A percentile compares a stretch with the other conserved stretches of the same genome.
phyloP scores from a whole-genome alignment of 2,329 filamentous ascomycete species.

The Bipolaris oryzae region DNA sequence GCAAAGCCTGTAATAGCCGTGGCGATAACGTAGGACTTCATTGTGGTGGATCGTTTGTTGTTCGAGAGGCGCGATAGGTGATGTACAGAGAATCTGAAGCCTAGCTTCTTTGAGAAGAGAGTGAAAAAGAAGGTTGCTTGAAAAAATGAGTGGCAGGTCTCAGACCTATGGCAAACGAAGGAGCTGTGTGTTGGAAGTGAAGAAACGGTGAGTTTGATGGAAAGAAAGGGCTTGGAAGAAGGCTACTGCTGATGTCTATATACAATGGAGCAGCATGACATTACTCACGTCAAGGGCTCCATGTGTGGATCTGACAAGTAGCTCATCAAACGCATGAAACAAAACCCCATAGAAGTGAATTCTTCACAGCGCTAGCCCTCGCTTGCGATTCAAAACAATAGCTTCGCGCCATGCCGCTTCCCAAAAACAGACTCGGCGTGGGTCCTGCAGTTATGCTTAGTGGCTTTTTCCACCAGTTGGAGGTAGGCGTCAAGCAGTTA shows the following conservation, averaged over 20 bases:
- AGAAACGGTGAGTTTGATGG: conserved; percentile 29
- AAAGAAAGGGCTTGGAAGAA: conserved; percentile 3
- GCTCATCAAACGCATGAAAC: conserved; percentile 49
- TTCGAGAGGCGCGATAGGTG: conserved; percentile 14
- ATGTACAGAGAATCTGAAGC: conserved; percentile 36
- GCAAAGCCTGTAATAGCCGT: conserved; percentile 52
- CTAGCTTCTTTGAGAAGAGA: conserved; percentile 41
- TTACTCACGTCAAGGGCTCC: conserved; percentile 18
- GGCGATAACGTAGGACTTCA: conserved; percentile 53
- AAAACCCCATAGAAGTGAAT: conserved; percentile 21
- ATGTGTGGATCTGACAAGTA: conserved; percentile 37
- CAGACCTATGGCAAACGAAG: conserved; percentile 42
- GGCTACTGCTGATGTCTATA: conserved; percentile 25
- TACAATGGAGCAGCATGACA: conserved; percentile 16
- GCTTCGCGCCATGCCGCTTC: conserved; percentile 20
- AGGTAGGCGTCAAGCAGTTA: conserved; percentile 12
- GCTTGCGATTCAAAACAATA: conserved; percentile 24
- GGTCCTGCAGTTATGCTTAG: conserved; percentile 30
- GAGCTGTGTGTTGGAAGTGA: conserved; percentile 32
- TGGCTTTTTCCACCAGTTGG: conserved; percentile 39
- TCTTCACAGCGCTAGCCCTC: conserved; percentile 27
- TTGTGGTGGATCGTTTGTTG: conserved; percentile 37
- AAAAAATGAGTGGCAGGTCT: conserved; percentile 49
- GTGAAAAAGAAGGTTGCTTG: conserved; percentile 36
- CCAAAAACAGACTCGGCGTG: conserved; percentile 22